Evolutionary conservation across 345 rosid species (phyloP).

Genomic region (Kandelia obovata): DNA sequence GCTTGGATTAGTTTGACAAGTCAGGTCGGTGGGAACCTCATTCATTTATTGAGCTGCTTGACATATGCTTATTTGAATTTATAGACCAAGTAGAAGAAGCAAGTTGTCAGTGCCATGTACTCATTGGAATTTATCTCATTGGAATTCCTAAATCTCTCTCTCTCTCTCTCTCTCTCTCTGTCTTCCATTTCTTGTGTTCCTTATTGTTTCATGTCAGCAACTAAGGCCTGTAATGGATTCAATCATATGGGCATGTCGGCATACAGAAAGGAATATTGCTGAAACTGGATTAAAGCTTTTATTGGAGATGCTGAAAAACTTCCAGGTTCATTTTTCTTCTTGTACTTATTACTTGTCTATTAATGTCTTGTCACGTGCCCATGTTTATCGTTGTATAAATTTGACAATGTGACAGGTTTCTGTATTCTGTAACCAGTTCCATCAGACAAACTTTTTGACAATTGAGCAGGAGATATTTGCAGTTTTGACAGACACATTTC

Average conservation of each 20-base stretch:
- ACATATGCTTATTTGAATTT: neutral
- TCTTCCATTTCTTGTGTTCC: neutral
- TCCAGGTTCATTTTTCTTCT: constrained; percentile 49
- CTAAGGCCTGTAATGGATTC: constrained; percentile 97
- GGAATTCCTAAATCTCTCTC: too few relatives aligned
- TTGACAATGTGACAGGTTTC: constrained; percentile 38
- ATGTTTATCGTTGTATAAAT: constrained; percentile 21
- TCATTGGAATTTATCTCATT: neutral
- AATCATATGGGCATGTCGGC: constrained; percentile 99
- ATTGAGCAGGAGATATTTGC: constrained; percentile 97
- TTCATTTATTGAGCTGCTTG: neutral
- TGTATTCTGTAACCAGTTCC: constrained; percentile 86
- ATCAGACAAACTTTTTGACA: constrained; percentile 50
- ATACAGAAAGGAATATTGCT: constrained; percentile 97
- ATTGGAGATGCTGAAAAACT: constrained; percentile 90
- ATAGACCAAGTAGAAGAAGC: too few relatives aligned
- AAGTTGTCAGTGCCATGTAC: too few relatives aligned
- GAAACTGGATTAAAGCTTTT: constrained; percentile 93
- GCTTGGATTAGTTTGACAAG: constrained; percentile 86
- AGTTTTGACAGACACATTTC: constrained; percentile 92
- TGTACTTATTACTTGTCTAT: neutral
- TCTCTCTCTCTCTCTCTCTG: too few relatives aligned
- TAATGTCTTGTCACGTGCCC: neutral
- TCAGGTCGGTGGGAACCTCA: constrained; percentile 54
- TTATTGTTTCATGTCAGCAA: constrained; percentile 50